Evolutionary conservation across 2,329 filamentous ascomycete genomes (phyloP), one percentile per base, ranked within the genome.

Genomic region (Biscogniauxia marginata): DNA sequence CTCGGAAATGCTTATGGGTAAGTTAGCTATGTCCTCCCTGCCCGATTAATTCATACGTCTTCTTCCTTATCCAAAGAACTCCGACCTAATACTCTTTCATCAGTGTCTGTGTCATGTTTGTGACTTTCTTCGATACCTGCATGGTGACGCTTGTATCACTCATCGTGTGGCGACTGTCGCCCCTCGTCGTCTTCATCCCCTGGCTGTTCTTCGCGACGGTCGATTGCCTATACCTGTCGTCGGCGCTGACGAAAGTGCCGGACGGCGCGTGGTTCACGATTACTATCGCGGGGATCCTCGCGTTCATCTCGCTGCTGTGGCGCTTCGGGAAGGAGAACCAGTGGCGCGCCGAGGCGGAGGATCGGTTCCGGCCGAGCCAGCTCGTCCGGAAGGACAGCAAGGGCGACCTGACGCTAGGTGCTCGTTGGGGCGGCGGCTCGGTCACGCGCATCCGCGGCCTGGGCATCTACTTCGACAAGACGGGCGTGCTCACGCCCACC

Each of bases 401-500:
- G 1, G 67, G 66, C 6, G 60, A 63, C 20, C 56, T 75, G 1
- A 62, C 64, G 4, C 67, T 79, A 5, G 65, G 70, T 0, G 66
- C 70, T 2, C 70, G 72, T 25, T 79, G 72, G 70, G 77, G 78
- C 46, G 74, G 75, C 44, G 75, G 75, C 2, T 62, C 69, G 13
- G 63, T 79, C 7, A 79, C 76, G 23, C 74, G 74, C 0, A 81
- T 84, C 52, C 77, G 76, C 54, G 89, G 79, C 23, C 79, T 84
- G 6, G 89, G 87, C 1, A 85, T 93, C 53, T 92, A 90, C 75
- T 91, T 93, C 69, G 89, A 93, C 73, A 92, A 93, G 72, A 79
- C 83, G 1, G 88, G 89, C 46, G 80, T 84, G 39, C 80, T 81
- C 4, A 84, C 83, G 0, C 88, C 87, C 1, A 81, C 80, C 7